Evolutionary conservation across 345 rosid species (phyloP).

Genomic region (Bruguiera parviflora): DNA sequence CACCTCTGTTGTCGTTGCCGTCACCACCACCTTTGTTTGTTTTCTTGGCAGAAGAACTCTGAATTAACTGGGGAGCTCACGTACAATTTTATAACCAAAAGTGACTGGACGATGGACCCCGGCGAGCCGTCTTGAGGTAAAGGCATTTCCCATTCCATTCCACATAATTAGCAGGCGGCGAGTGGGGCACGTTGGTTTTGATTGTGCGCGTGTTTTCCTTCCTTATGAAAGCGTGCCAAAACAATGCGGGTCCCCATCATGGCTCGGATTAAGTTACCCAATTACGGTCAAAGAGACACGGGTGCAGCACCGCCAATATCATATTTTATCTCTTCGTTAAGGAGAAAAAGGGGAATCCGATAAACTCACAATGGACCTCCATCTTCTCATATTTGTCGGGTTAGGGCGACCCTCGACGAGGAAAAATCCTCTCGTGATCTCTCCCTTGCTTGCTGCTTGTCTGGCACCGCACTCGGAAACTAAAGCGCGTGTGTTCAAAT

Average conservation of each 20-base stretch:
- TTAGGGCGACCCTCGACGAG: constrained; percentile 11
- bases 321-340: too few relatives aligned
- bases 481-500: neutral
- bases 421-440: constrained; percentile 17
- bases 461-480: constrained; percentile 8
- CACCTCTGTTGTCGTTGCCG: too few relatives aligned
- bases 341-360: neutral
- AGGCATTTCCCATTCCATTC: constrained; percentile 16
- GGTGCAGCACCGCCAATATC: neutral
- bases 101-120: neutral
- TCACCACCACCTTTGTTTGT: neutral
- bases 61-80: too few relatives aligned
- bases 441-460: neutral
- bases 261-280: constrained; percentile 21
- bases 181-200: constrained; percentile 35
- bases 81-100: too few relatives aligned
- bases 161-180: constrained; percentile 51
- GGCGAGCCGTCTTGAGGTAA: constrained; percentile 36
- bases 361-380: constrained; percentile 22
- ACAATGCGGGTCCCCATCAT: constrained; percentile 15
- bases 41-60: too few relatives aligned
- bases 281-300: neutral
- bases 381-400: neutral
- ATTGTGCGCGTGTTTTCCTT: constrained; percentile 43
- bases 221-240: constrained; percentile 36